Evolutionary conservation across 2,329 filamentous ascomycete species (phyloP).

Genomic region (Dactylellina cionopaga): DNA sequence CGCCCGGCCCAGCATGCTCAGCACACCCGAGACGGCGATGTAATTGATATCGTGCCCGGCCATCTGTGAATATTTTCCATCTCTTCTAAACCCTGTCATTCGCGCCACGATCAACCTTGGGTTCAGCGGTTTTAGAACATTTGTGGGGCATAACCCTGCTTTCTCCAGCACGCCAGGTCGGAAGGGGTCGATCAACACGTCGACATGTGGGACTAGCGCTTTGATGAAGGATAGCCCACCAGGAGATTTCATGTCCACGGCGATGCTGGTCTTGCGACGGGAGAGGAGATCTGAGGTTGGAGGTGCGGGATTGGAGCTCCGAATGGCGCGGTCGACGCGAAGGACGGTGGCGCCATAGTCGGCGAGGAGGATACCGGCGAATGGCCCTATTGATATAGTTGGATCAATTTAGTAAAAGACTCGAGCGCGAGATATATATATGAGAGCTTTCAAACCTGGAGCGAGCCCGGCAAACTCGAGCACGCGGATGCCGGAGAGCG

Average conservation of each 20-base stretch:
- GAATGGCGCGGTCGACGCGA: conserved; percentile 75
- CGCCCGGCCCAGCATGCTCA: conserved; percentile 74
- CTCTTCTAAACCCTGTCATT: conserved; percentile 88
- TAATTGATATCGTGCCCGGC: conserved; percentile 74
- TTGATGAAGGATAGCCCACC: conserved; percentile 74
- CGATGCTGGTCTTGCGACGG: conserved; percentile 81
- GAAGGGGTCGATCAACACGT: conserved; percentile 92
- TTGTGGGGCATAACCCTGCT: conserved; percentile 77
- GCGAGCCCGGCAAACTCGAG: conserved; percentile 71
- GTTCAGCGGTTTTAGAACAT: conserved; percentile 72
- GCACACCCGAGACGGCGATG: conserved; percentile 83
- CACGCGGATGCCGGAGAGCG: conserved; percentile 69
- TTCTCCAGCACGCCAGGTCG: conserved; percentile 90
- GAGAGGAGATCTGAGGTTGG: conserved; percentile 77
- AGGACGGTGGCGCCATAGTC: conserved; percentile 90
- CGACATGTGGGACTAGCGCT: conserved; percentile 70
- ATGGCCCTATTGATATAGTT: conserved; percentile 1
- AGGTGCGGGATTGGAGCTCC: conserved; percentile 57
- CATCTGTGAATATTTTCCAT: conserved; percentile 74
- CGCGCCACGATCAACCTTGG: conserved; percentile 81
- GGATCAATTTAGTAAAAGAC: neutral
- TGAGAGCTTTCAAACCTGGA: conserved; percentile 67
- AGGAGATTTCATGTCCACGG: conserved; percentile 78
- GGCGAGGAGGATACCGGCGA: conserved; percentile 74
- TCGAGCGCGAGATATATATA: neutral